Conservation (phyloP, 2,329 filamentous ascomycete species). For the Biscogniauxia mediterranea region DNA sequence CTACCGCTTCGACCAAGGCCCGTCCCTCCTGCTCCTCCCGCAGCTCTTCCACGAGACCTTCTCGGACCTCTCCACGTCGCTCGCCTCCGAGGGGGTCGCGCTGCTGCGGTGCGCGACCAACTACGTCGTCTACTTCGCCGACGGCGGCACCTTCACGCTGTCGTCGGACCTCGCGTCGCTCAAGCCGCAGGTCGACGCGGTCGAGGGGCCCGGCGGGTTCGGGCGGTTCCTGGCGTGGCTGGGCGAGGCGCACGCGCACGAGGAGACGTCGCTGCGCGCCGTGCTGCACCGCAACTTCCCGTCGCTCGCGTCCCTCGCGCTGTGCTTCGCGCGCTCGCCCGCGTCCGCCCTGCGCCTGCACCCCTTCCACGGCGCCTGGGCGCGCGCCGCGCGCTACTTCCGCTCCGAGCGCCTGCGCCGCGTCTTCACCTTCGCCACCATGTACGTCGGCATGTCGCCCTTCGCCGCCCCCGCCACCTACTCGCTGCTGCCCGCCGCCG, state of each 20-base stretch:
- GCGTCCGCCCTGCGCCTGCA: slow-evolving; percentile 62
- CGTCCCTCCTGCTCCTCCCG: slow-evolving; percentile 70
- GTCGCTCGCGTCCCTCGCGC: too few species aligned
- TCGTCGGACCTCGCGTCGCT: slow-evolving; percentile 68
- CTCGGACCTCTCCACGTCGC: slow-evolving; percentile 63
- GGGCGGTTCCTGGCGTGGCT: slow-evolving; percentile 66
- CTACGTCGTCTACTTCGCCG: slow-evolving; percentile 72
- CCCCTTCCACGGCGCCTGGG: slow-evolving; percentile 70
- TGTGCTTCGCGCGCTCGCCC: slow-evolving; percentile 31
- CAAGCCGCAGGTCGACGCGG: slow-evolving; percentile 68
- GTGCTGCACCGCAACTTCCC: slow-evolving; percentile 66
- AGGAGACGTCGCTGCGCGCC: slow-evolving; percentile 64
- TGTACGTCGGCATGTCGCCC: slow-evolving; percentile 82
- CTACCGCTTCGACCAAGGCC: slow-evolving; percentile 72
- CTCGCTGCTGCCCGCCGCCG: slow-evolving; percentile 71
- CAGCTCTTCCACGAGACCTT: slow-evolving; percentile 70
- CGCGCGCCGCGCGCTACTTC: slow-evolving; percentile 65
- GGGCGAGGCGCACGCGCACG: slow-evolving; percentile 66
- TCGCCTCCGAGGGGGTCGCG: slow-evolving; percentile 64
- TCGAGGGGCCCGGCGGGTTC: slow-evolving; percentile 74
- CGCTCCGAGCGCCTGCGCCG: slow-evolving; percentile 65
- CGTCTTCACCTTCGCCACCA: slow-evolving; percentile 75
- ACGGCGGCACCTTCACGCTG: slow-evolving; percentile 61
- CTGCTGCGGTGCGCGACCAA: slow-evolving; percentile 73
- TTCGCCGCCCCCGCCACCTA: slow-evolving; percentile 76